These are phyloP conservation scores for Starmerella stigmatis DNA, from an alignment of 805 yeast genomes.

Conservation along the genomic window DNA sequence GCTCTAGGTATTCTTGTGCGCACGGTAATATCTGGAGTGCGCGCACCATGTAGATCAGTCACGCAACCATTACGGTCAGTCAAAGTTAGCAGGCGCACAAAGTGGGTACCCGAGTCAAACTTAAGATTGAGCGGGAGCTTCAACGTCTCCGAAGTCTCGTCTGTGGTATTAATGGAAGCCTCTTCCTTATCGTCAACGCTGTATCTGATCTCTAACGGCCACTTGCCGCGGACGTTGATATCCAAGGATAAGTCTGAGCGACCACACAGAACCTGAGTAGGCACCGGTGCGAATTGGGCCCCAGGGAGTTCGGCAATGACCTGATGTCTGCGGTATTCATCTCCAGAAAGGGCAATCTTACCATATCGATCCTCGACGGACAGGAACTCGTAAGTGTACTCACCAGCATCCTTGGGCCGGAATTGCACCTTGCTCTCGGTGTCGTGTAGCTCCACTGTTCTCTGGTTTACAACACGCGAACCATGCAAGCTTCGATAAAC, in stretches of 20 bases:
- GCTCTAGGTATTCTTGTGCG: constrained; percentile 59
- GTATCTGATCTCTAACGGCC: constrained; percentile 66
- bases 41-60: constrained; percentile 51
- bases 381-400: constrained; percentile 70
- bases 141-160: constrained; percentile 32
- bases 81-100: constrained; percentile 51
- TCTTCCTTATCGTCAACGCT: constrained; percentile 35
- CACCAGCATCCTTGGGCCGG: constrained; percentile 72
- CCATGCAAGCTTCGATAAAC: constrained; percentile 44
- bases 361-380: constrained; percentile 40
- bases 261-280: constrained; percentile 15
- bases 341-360: constrained; percentile 23
- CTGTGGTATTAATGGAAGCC: constrained; percentile 1
- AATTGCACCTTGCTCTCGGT: constrained; percentile 42
- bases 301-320: constrained; percentile 33
- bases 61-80: constrained; percentile 70
- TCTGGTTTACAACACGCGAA: constrained; percentile 23
- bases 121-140: constrained; percentile 7
- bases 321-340: constrained; percentile 26
- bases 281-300: constrained; percentile 30
- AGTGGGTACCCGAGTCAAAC: constrained; percentile 57
- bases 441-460: constrained; percentile 10
- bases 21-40: constrained; percentile 56
- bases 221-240: constrained; percentile 60
- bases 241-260: constrained; percentile 34